These are phyloP conservation scores for Taphrina confusa DNA, from an alignment of 1,139 yeast genomes.

Conservation along the genomic window DNA sequence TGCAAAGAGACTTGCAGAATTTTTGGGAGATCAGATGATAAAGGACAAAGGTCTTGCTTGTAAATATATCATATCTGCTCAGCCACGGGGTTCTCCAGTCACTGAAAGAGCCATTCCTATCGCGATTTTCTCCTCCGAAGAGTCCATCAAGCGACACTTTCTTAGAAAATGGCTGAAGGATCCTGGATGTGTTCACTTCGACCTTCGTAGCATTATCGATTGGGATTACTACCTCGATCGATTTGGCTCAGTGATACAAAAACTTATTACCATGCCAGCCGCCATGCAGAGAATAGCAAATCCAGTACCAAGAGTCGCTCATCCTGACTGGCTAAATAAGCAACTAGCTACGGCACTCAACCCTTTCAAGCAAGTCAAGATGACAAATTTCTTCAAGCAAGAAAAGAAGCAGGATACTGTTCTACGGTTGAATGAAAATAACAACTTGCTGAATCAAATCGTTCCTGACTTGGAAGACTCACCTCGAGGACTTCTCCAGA, in stretches of 20 bases:
- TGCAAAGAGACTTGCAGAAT: conserved; percentile 88
- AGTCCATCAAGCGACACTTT: conserved; percentile 59
- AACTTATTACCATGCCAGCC: conserved; percentile 95
- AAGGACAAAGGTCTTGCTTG: conserved; percentile 96
- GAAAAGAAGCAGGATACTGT: background rate
- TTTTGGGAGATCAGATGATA: conserved; percentile 95
- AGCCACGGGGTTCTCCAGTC: conserved; percentile 83
- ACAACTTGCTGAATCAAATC: conserved; percentile 34
- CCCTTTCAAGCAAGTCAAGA: conserved; percentile 65
- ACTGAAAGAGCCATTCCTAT: conserved; percentile 97
- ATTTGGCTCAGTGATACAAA: conserved; percentile 88
- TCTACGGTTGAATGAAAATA: conserved; percentile 4
- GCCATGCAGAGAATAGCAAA: conserved; percentile 86
- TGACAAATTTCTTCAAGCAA: conserved; percentile 55
- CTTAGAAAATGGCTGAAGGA: conserved; percentile 86
- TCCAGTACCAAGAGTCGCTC: conserved; percentile 92
- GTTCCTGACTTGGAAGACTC: conserved; percentile 51
- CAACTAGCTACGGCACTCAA: conserved; percentile 64
- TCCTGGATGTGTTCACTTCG: conserved; percentile 74
- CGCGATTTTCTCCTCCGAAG: conserved; percentile 86
- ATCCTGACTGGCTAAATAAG: conserved; percentile 89
- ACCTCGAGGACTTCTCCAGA: background rate
- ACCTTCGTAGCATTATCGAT: conserved; percentile 85
- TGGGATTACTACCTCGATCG: conserved; percentile 93
- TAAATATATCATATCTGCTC: conserved; percentile 84